Conservation (phyloP, 2,329 filamentous ascomycete species). For the Coleophoma eucalyptorum region DNA sequence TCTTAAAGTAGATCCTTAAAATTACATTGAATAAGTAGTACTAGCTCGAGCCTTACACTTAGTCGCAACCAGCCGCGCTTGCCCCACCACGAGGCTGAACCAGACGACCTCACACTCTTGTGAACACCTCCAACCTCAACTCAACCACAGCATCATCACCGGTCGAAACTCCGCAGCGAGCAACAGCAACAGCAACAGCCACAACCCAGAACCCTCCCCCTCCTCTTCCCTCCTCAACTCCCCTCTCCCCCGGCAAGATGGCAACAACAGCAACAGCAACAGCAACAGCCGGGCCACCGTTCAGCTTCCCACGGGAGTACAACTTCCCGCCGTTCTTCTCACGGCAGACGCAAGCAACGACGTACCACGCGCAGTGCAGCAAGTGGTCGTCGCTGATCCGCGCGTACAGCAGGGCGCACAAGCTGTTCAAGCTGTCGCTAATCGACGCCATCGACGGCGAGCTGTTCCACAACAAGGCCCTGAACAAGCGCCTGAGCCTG, state of each 20-base stretch:
- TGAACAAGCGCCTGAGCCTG: constrained; percentile 46
- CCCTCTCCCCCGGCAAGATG: neutral
- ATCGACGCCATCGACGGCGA: constrained; percentile 51
- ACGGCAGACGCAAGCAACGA: constrained; percentile 69
- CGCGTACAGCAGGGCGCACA: constrained; percentile 75
- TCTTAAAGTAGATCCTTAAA: too few species aligned
- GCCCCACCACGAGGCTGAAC: too few species aligned
- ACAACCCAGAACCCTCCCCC: too few species aligned
- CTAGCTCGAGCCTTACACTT: too few species aligned
- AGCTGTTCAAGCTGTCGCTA: constrained; percentile 71
- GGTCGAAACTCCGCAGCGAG: neutral
- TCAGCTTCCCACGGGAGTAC: constrained; percentile 62
- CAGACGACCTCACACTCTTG: too few species aligned
- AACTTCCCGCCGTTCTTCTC: constrained; percentile 85
- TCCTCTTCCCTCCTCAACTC: neutral
- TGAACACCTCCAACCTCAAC: too few species aligned
- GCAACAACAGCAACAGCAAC: neutral
- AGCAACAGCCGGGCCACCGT: constrained; percentile 21
- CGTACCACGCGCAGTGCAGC: constrained; percentile 69
- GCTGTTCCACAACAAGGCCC: constrained; percentile 54
- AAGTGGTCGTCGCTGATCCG: constrained; percentile 89
- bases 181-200: too few species aligned
- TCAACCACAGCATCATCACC: neutral
- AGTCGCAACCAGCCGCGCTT: too few species aligned
- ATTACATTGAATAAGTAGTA: too few species aligned